Evolutionary conservation across 2,329 filamentous ascomycete genomes (phyloP).

Genomic region (Triangularia verruculosa): DNA sequence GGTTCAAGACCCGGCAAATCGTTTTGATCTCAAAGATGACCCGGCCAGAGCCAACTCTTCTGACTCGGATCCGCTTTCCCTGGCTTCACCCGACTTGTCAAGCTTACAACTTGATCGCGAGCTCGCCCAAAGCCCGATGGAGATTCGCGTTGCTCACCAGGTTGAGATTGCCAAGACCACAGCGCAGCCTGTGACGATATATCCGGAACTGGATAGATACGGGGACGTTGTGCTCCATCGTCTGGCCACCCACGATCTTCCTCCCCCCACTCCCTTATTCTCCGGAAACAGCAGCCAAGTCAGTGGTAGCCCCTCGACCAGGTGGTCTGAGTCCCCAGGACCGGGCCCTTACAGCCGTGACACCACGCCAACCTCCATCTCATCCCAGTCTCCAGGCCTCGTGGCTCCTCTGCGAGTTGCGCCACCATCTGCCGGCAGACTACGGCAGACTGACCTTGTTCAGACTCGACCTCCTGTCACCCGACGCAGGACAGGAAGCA

Average conservation of each 20-base stretch:
- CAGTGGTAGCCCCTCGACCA: constrained; percentile 70
- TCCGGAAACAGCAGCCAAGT: constrained; percentile 55
- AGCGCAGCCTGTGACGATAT: constrained; percentile 46
- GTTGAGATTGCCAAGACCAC: constrained; percentile 39
- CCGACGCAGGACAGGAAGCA: constrained; percentile 55
- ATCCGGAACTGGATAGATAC: constrained; percentile 62
- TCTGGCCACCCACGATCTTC: constrained; percentile 61
- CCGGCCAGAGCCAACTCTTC: constrained; percentile 41
- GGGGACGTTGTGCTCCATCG: constrained; percentile 53
- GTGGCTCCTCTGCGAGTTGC: constrained; percentile 47
- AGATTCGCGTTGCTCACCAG: constrained; percentile 42
- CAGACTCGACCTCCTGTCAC: constrained; percentile 59
- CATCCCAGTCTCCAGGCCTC: constrained; percentile 68
- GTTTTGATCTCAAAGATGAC: constrained; percentile 35
- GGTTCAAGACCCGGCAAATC: constrained; percentile 37
- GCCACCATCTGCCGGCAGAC: constrained; percentile 40
- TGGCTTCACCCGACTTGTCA: constrained; percentile 36
- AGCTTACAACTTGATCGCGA: constrained; percentile 41
- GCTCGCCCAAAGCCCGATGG: constrained; percentile 43
- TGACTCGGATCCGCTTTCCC: constrained; percentile 39
- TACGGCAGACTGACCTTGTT: constrained; percentile 54
- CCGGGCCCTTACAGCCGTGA: constrained; percentile 71
- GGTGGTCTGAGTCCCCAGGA: constrained; percentile 69
- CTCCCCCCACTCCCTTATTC: constrained; percentile 65
- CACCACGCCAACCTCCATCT: constrained; percentile 75